A percentile compares a stretch with the other conserved stretches of the same genome.
These are phyloP conservation scores for Phytophthora aleatoria DNA, from an alignment of 352 stramenopile species.

Conservation along the genomic window DNA sequence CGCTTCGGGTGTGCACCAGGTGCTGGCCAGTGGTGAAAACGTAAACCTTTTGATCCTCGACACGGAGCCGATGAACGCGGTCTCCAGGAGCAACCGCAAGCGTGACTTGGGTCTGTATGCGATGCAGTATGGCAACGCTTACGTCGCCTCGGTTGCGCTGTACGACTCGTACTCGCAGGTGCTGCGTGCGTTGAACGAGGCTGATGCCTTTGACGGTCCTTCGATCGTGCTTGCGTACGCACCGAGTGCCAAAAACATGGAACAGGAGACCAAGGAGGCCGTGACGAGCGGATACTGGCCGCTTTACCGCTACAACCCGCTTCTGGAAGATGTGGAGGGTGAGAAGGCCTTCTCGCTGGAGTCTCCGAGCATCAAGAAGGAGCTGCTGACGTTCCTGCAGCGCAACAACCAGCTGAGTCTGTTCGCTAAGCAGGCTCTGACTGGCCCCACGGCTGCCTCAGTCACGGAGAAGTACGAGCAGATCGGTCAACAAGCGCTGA, in stretches of 20 bases:
- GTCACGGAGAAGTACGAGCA: constrained; percentile 74
- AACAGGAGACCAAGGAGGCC: constrained; percentile 89
- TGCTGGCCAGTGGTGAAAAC: constrained; percentile 76
- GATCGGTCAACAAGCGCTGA: constrained; percentile 83
- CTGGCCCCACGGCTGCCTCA: constrained; percentile 36
- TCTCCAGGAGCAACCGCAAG: constrained; percentile 83
- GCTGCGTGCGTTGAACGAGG: constrained; percentile 90
- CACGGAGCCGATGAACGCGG: constrained; percentile 70
- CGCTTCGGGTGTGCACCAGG: constrained; percentile 72
- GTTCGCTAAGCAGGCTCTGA: constrained; percentile 81
- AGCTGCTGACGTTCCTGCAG: constrained; percentile 88
- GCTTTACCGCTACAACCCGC: constrained; percentile 92
- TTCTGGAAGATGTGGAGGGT: constrained; percentile 72
- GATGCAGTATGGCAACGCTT: constrained; percentile 94
- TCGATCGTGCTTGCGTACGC: constrained; percentile 92
- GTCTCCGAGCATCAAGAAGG: constrained; percentile 91
- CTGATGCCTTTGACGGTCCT: constrained; percentile 88
- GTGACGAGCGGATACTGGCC: constrained; percentile 91
- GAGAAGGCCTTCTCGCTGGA: constrained; percentile 92
- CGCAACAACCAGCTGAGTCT: constrained; percentile 92
- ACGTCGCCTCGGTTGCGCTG: constrained; percentile 91
- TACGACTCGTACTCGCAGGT: constrained; percentile 90
- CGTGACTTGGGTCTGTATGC: constrained; percentile 92
- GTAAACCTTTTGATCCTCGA: constrained; percentile 81
- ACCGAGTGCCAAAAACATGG: constrained; percentile 81